Base-by-base conservation (phyloP, 805 yeast species). In the Myxozyma monticola region DNA sequence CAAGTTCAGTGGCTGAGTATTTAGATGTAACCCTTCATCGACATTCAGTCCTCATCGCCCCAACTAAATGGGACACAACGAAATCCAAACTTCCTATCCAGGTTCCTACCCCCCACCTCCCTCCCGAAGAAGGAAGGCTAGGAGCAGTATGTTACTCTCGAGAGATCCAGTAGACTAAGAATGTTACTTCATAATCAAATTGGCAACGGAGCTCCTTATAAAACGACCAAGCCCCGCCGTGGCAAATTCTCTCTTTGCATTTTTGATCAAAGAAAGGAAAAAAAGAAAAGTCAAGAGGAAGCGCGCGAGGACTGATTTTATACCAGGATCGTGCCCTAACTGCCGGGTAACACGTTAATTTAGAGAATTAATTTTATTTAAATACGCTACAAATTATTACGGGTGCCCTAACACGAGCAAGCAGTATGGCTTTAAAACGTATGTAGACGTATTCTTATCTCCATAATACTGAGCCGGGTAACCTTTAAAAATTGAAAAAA, bases 1-100 rank as follows among this genome's bases (percentile, higher is more conserved):
- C 31, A 7, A 24, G 14, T 7, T 6, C 14, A 31, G 15, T n/a
- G 25, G n/a, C n/a, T 21, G 15, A 38, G 12, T 9, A 31, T 41
- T 24, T n/a, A 40, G 12, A 37, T 54, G 41, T 54, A 24, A 15
- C 58, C 58, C 37, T 54, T 54, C 58, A 54, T 54, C 58, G 58
- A 54, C 58, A 54, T 54, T 52, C 56, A 49, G 46, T 36, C 48
- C 45, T 44, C 58, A 54, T 54, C 58, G 58, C 53, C 50, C 50
- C 46, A 54, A 54, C 35, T 52, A 21, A 54, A 54, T 54, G 46
- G 44, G 49, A 54, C 58, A 36, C 58, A 40, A 49, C 58, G 57
- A 40, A 36, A 35, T 37, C 49, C 58, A 37, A 52, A 54, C 58
- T 54, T 54, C 58, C 58, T 54, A 51, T 54, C 44, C 58, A 51